phyloP scores from a whole-genome alignment of 2,329 filamentous ascomycete species.

The Diaporthe ilicicola region DNA sequence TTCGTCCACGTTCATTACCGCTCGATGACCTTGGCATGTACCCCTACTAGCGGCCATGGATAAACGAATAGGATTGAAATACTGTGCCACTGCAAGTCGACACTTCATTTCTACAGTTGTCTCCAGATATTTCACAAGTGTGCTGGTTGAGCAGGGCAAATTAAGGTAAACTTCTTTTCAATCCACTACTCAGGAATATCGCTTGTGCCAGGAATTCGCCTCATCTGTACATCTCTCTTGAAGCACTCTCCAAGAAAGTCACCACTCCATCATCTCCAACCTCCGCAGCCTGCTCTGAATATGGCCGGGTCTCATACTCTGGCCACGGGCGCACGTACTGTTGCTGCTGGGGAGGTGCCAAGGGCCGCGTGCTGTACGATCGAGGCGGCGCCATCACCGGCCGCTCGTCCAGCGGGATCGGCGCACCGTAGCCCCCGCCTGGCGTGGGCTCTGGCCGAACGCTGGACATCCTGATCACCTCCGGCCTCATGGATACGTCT shows the following conservation, averaged over 20 bases:
- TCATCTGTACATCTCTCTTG: conserved; percentile 31
- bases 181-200: not conserved
- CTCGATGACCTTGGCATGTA: not conserved
- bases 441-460: conserved; percentile 61
- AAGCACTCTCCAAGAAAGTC: conserved; percentile 23
- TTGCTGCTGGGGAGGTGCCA: conserved; percentile 36
- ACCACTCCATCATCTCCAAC: conserved; percentile 47
- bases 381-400: conserved; percentile 41
- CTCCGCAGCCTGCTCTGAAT: conserved; percentile 17
- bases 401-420: conserved; percentile 44
- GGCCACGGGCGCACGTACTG: conserved; percentile 32
- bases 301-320: conserved; percentile 28
- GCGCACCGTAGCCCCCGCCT: conserved; percentile 57
- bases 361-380: conserved; percentile 47
- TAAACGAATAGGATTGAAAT: not conserved
- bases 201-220: not conserved
- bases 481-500: conserved; percentile 49
- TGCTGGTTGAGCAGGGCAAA: too few relatives aligned
- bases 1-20: not conserved
- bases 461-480: conserved; percentile 55
- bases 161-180: not conserved
- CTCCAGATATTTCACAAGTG: not conserved
- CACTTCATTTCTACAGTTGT: not conserved
- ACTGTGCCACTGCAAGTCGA: not conserved
- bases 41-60: not conserved